Percentiles rank a stretch among this genome's conserved stretches.
phyloP scores from a whole-genome alignment of 1,139 yeast species.

The Pichia sp. region DNA sequence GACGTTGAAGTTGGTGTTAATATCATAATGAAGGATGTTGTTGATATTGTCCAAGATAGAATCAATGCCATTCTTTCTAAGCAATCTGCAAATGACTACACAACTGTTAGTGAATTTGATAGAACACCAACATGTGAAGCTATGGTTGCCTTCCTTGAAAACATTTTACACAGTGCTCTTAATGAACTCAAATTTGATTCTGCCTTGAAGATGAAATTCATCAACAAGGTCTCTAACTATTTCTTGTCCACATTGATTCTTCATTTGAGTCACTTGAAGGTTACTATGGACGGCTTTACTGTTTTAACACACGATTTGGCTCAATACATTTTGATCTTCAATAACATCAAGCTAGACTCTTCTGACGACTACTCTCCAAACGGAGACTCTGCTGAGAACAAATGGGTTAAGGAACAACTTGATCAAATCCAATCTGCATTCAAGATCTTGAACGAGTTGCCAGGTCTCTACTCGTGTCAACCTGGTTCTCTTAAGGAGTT shows the following conservation, averaged over 20 bases:
- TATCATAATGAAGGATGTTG: constrained; percentile 58
- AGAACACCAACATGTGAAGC: constrained; percentile 72
- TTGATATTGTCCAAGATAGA: constrained; percentile 49
- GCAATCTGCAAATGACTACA: constrained; percentile 63
- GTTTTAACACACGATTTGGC: constrained; percentile 84
- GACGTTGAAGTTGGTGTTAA: constrained; percentile 71
- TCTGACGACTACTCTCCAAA: background rate
- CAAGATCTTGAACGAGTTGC: constrained; percentile 74
- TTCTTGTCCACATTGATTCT: constrained; percentile 61
- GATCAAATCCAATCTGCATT: constrained; percentile 60
- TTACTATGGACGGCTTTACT: constrained; percentile 81
- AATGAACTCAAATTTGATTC: constrained; percentile 23
- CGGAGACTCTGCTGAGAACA: background rate
- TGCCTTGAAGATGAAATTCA: constrained; percentile 21
- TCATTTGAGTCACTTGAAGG: constrained; percentile 75
- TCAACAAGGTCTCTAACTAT: constrained; percentile 54
- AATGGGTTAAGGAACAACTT: constrained; percentile 16
- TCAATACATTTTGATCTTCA: constrained; percentile 71
- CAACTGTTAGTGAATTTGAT: constrained; percentile 42
- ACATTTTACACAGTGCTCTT: constrained; percentile 17
- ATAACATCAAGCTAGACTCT: constrained; percentile 43
- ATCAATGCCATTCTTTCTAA: constrained; percentile 50
- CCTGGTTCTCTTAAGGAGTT: constrained; percentile 72
- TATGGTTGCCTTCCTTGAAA: constrained; percentile 45
- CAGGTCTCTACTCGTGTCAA: constrained; percentile 82